A percentile compares a stretch with the other conserved stretches of the same genome.
phyloP scores from a whole-genome alignment of 495 filamentous ascomycete species.

The Penicillium arizonense region DNA sequence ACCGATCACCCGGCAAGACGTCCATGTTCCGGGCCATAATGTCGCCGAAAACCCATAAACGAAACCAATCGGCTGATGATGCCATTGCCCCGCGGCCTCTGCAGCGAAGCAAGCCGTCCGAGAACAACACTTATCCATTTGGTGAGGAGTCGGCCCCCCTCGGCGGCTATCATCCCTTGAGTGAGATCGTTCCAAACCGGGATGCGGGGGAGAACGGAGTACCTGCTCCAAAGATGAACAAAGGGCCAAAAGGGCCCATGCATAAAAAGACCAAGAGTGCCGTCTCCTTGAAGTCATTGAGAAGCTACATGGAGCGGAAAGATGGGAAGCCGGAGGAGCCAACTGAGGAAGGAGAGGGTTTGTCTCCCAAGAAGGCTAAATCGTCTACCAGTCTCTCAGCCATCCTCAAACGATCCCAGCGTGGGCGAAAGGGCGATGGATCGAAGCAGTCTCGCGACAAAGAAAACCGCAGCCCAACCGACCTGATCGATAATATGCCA shows the following conservation, averaged over 20 bases:
- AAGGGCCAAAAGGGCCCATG: conserved; percentile 33
- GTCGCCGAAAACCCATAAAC: conserved; percentile 38
- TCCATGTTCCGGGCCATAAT: conserved; percentile 48
- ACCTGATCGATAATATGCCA: conserved; percentile 46
- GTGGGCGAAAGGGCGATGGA: conserved; percentile 36
- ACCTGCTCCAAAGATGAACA: conserved; percentile 20
- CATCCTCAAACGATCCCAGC: conserved; percentile 45
- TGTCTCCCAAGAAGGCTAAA: conserved; percentile 78
- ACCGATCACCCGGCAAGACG: conserved; percentile 33
- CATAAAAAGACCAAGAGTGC: conserved; percentile 68
- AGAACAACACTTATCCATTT: conserved; percentile 24
- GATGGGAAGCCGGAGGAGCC: conserved; percentile 46
- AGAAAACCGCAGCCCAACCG: conserved; percentile 65
- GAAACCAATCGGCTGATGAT: conserved; percentile 43
- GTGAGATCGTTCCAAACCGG: conserved; percentile 40
- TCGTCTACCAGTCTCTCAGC: conserved; percentile 75
- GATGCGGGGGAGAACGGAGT: conserved; percentile 27
- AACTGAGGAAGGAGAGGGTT: conserved; percentile 28
- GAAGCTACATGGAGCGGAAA: conserved; percentile 54
- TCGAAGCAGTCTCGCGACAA: conserved; percentile 62
- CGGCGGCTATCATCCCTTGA: conserved; percentile 32
- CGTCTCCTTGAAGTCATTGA: conserved; percentile 62
- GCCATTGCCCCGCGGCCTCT: conserved; percentile 16
- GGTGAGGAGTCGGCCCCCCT: conserved; percentile 20
- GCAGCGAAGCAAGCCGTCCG: conserved; percentile 17